These are phyloP conservation scores for Blastobotrys buckinghamii DNA, from an alignment of 1,139 yeast genomes.

Conservation along the genomic window DNA sequence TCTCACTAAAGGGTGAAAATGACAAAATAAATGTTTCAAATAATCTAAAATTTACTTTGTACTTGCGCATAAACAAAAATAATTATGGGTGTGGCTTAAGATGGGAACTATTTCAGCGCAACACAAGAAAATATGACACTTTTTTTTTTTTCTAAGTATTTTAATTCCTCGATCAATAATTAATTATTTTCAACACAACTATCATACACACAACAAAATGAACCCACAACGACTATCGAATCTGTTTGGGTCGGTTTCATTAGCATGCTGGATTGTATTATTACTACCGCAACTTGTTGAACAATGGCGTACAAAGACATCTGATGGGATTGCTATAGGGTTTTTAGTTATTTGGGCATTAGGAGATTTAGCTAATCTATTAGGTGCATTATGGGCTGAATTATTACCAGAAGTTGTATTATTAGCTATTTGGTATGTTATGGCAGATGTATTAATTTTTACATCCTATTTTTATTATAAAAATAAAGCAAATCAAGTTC, in stretches of 20 bases:
- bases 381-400: constrained; percentile 67
- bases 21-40: too few species aligned
- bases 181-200: background rate
- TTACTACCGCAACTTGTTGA: constrained; percentile 74
- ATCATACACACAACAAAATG: constrained; percentile 9
- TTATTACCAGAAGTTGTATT: constrained; percentile 64
- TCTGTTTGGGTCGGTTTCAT: constrained; percentile 51
- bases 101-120: too few species aligned
- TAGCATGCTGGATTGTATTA: constrained; percentile 76
- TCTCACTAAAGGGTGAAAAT: too few species aligned
- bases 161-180: background rate
- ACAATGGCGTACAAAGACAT: constrained; percentile 72
- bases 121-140: background rate
- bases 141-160: background rate
- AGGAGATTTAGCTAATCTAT: constrained; percentile 64
- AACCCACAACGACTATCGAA: constrained; percentile 44
- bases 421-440: constrained; percentile 68
- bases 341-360: constrained; percentile 66
- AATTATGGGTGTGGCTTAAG: too few species aligned
- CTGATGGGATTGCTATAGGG: constrained; percentile 71
- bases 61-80: too few species aligned
- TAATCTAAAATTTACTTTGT: too few species aligned
- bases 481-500: background rate
- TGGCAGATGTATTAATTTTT: constrained; percentile 61
- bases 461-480: constrained; percentile 51